These are phyloP conservation scores for Lichina pygmaea DNA, from an alignment of 495 filamentous ascomycete genomes.

Conservation along the genomic window DNA sequence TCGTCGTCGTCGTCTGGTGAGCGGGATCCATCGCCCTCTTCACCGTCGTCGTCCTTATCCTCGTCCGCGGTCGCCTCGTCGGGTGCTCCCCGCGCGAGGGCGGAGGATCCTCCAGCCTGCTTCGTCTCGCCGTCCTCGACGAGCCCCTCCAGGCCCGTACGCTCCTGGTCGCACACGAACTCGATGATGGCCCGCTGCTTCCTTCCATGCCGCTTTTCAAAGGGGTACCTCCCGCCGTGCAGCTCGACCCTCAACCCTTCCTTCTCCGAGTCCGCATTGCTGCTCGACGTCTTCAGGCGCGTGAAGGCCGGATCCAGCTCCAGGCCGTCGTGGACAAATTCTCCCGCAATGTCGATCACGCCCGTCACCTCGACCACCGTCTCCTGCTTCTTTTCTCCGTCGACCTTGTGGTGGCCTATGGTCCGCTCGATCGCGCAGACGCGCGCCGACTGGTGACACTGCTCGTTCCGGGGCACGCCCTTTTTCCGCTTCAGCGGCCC, in stretches of 20 bases:
- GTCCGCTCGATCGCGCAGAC: constrained; percentile 56
- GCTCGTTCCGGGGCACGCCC: constrained; percentile 17
- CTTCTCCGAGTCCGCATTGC: constrained; percentile 26
- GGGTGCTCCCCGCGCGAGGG: constrained; percentile 5
- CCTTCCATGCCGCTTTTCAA: constrained; percentile 17
- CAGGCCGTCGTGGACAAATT: constrained; percentile 23
- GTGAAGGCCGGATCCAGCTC: constrained; percentile 32
- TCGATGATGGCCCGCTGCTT: constrained; percentile 51
- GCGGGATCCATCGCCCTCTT: constrained; percentile 12
- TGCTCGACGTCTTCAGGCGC: constrained; percentile 29
- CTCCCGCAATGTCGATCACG: constrained; percentile 50
- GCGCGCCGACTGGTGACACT: constrained; percentile 38
- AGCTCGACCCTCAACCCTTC: constrained; percentile 48
- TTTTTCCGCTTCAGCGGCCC: constrained; percentile 26
- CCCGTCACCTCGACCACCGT: constrained; percentile 9
- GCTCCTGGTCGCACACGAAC: constrained; percentile 47
- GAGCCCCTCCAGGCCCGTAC: constrained; percentile 43
- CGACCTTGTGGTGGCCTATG: constrained; percentile 15
- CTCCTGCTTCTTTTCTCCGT: constrained; percentile 3
- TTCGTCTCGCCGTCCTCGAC: constrained; percentile 10
- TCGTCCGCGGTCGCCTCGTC: constrained; percentile 13
- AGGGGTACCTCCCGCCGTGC: constrained; percentile 32
- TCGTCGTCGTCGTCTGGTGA: constrained; percentile 19
- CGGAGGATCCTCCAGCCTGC: constrained; percentile 7
- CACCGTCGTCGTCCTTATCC: constrained; percentile 10